Evolutionary conservation across 192 early-diverging fungal genomes (phyloP), one percentile per base, ranked within the genome.

Genomic region (Coemansia guatemalensis): DNA sequence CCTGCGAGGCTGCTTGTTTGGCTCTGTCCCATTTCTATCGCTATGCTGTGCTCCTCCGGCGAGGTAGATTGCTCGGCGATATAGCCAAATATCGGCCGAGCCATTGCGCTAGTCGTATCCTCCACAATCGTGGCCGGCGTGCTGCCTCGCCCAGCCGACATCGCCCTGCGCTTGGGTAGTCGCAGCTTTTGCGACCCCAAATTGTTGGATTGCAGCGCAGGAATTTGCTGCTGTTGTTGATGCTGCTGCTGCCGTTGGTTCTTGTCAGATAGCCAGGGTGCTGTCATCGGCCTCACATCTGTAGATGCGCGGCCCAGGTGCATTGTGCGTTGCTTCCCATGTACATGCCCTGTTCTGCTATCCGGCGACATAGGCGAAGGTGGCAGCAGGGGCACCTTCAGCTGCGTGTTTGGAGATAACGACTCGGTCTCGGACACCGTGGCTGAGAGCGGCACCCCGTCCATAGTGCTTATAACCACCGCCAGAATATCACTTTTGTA

Each of bases 121-220:
- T 68, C 67, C 24, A 56, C 30, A n/a, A 41, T 50, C 6, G 73
- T 64, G 5, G 64, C 72, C 33, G 67, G 59, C 11, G 69, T 69
- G 63, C 63, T 69, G 48, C 66, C 69, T 14, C 69, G 75, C 58
- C 60, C 75, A 8, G 62, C 53, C 48, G 75, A 69, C 69, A 57
- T 62, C 20, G 59, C 51, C 39, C 75, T 69, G 27, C 75, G 69
- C 70, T 78, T 78, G 49, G 75, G 75, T 55, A 78, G 60, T 32
- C 70, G 66, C n/a, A 78, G 67, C 48, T 70, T 66, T 47, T 72
- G 75, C 12, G 59, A 30, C n/a, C 62, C 56, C 26, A 64, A 61
- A 5, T 53, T 58, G 53, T 30, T 59, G 24, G 62, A 58, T n/a
- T 59, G 60, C 65, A 53, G 60, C 2, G 58, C 51, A 20, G 72